phyloP scores from a whole-genome alignment of 805 yeast species.

The Scheffersomyces lignosus region DNA sequence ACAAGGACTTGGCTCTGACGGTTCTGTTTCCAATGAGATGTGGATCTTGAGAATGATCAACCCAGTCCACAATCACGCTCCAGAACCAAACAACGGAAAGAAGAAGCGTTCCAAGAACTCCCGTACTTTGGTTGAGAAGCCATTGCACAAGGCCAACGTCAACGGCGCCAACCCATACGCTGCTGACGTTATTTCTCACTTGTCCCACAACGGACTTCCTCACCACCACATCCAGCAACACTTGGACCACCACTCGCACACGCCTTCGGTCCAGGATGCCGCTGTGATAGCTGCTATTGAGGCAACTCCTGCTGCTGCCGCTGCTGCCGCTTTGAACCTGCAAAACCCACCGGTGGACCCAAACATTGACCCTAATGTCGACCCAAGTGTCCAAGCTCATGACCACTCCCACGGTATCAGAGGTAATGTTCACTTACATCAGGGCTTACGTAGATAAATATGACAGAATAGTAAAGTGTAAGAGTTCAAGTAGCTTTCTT shows the following conservation, averaged over 20 bases:
- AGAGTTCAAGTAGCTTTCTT: too few species aligned
- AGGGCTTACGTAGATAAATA: not conserved
- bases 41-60: conserved; percentile 50
- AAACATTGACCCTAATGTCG: conserved; percentile 46
- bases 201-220: conserved; percentile 16
- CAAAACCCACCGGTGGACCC: conserved; percentile 39
- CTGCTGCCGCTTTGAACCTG: conserved; percentile 24
- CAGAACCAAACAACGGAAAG: conserved; percentile 34
- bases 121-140: conserved; percentile 46
- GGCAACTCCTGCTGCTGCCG: conserved; percentile 32
- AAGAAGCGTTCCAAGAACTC: conserved; percentile 41
- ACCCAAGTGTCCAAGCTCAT: conserved; percentile 43
- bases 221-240: conserved; percentile 24
- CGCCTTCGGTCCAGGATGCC: conserved; percentile 39
- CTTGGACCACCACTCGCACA: conserved; percentile 24
- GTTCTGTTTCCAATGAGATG: conserved; percentile 33
- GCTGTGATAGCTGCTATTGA: conserved; percentile 45
- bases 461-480: too few species aligned
- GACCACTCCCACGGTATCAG: conserved; percentile 31
- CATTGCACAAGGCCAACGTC: conserved; percentile 26
- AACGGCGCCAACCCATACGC: conserved; percentile 25
- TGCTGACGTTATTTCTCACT: conserved; percentile 22
- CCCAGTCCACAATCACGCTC: conserved; percentile 46
- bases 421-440: not conserved
- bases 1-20: conserved; percentile 6